These are phyloP conservation scores for Nicotiana paniculata DNA, from an alignment of 257 asterid species.

Conservation along the genomic window DNA sequence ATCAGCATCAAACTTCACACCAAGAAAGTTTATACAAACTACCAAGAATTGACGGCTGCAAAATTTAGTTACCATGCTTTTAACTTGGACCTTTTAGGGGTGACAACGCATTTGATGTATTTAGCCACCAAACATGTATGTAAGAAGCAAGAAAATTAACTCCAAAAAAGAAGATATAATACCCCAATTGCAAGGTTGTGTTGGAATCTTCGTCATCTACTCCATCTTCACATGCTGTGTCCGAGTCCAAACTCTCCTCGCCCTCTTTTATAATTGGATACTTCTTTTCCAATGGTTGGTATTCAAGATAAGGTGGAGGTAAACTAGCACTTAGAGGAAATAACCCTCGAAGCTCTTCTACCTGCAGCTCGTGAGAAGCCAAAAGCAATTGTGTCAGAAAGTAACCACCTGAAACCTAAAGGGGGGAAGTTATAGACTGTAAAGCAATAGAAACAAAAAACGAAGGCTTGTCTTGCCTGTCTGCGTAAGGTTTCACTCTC, in stretches of 20 bases:
- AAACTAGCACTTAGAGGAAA: slow-evolving; percentile 15
- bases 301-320: slow-evolving; percentile 27
- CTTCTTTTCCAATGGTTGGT: slow-evolving; percentile 11
- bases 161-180: not conserved
- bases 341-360: slow-evolving; percentile 33
- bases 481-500: slow-evolving; percentile 49
- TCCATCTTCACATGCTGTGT: slow-evolving; percentile 28
- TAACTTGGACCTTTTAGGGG: not conserved
- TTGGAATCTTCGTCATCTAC: slow-evolving; percentile 48
- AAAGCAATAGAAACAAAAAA: not conserved
- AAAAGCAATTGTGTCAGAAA: not conserved
- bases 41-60: not conserved
- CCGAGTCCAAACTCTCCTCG: slow-evolving; percentile 40
- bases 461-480: slow-evolving; percentile 29
- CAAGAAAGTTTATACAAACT: not conserved
- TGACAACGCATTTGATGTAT: not conserved
- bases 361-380: slow-evolving; percentile 21
- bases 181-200: slow-evolving; percentile 56
- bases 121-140: not conserved
- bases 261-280: slow-evolving; percentile 18
- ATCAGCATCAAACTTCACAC: not conserved
- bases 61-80: not conserved
- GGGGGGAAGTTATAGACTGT: slow-evolving; percentile 6
- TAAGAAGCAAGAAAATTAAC: not conserved
- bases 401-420: not conserved